Base-by-base conservation (phyloP, 306 rosid genomes). In the Sicyos baderoa region DNA sequence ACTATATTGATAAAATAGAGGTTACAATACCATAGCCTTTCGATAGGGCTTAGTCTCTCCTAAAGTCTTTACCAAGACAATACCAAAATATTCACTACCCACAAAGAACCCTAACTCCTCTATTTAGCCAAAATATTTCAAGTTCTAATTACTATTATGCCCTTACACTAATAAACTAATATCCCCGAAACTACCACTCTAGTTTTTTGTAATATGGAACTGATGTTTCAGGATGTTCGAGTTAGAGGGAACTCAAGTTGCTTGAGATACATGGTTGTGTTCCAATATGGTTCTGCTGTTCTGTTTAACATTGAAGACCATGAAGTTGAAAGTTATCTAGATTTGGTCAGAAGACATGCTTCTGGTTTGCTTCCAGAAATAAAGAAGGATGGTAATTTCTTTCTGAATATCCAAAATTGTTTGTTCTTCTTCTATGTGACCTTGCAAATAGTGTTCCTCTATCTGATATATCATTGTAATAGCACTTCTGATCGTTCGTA, bases 251-350 rank as follows among this genome's bases (percentile, higher is more conserved):
- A 82, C 66, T 69, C 78, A 17, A 84, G 83, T 79, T 64, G 61
- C 79, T 76, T 77, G 45, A 81, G 81, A 6, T 89, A 85, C 79
- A 82, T 89, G 97, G 89, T 93, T 51, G 88, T 93, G 21, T 93
- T 80, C 79, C 97, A 93, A 71, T 90, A 93, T 69, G 99, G 99
- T 50, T 93, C 97, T 68, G 88, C 96, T 40, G 96, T 93, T 75
- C 75, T 93, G 76, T 93, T 93, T 82, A 93, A 93, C 67, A 82
- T 93, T 12, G 96, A 90, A 72, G 97, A 93, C 70, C 87, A 86
- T 73, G 99, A 93, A 84, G 90, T 85, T 68, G 91, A 90, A 64
- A 54, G 47, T 73, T 90, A 88, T 81, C 79, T 90, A 51, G 86
- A 79, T 44, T 59, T 90, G 57, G 89, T 90, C 59, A 81, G 73